Conservation (phyloP, 306 rosid genomes). For the Coriaria nepalensis region DNA sequence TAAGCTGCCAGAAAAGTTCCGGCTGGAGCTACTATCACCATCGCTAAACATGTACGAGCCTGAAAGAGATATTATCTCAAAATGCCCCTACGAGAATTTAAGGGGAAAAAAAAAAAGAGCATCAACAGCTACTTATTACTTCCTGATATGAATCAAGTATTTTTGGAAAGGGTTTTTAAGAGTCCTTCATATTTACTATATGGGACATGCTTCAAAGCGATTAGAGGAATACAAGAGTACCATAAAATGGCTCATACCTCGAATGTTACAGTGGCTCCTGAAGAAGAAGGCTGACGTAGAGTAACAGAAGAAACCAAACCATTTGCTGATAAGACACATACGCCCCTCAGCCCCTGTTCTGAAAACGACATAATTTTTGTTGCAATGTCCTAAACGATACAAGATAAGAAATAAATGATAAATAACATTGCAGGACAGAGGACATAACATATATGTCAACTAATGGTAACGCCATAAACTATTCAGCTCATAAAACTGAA, state of each 20-base stretch:
- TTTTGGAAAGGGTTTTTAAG: too few species aligned
- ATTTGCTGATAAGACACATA: slow-evolving; percentile 76
- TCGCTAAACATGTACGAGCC: too few species aligned
- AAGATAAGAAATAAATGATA: slow-evolving; percentile 9
- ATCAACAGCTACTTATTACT: too few species aligned
- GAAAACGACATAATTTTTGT: slow-evolving; percentile 79
- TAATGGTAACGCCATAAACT: background rate
- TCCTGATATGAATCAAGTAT: too few species aligned
- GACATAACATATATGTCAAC: background rate
- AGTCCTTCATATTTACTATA: too few species aligned
- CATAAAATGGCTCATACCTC: slow-evolving; percentile 39
- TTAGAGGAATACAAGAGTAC: too few species aligned
- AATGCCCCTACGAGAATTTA: too few species aligned
- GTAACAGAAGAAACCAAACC: slow-evolving; percentile 91
- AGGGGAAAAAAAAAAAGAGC: too few species aligned
- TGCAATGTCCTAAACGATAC: slow-evolving; percentile 50
- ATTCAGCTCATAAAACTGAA: background rate
- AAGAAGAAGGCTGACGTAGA: slow-evolving; percentile 79
- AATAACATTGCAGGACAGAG: background rate
- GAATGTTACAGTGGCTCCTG: slow-evolving; percentile 84
- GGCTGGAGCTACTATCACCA: too few species aligned
- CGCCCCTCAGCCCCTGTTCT: slow-evolving; percentile 79
- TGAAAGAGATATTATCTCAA: too few species aligned
- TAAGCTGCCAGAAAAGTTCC: too few species aligned
- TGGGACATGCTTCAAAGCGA: too few species aligned